Evolutionary conservation across 129 eudicot genomes (phyloP).

Genomic region (Artemisia tridentata): DNA sequence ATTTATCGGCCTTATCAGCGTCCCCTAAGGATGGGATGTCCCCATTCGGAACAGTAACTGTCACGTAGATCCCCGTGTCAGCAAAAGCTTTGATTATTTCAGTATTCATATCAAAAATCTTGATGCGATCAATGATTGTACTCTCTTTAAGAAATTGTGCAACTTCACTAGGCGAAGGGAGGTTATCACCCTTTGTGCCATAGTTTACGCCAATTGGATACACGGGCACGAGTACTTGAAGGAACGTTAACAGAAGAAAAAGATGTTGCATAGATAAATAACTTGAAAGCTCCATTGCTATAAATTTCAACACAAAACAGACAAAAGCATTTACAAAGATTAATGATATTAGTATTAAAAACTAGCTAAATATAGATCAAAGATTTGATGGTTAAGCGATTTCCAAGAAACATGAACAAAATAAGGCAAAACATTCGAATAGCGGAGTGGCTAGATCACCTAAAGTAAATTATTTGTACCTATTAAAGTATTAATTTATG

Average conservation of each 20-base stretch:
- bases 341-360: conserved; percentile 7
- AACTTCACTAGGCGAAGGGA: conserved; percentile 53
- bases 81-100: conserved; percentile 51
- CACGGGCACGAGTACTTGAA: conserved; percentile 13
- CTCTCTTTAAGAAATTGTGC: conserved; percentile 41
- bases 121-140: conserved; percentile 50
- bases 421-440: conserved; percentile 4
- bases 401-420: conserved; percentile 16
- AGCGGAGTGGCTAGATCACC: background rate
- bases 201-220: conserved; percentile 55
- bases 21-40: conserved; percentile 43
- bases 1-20: conserved; percentile 35
- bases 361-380: conserved; percentile 29
- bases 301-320: background rate
- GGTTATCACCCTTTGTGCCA: conserved; percentile 58
- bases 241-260: conserved; percentile 11
- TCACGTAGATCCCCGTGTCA: conserved; percentile 40
- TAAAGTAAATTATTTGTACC: too few species aligned
- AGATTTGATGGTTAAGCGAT: conserved; percentile 24
- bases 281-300: conserved; percentile 25
- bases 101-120: conserved; percentile 54
- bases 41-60: conserved; percentile 47
- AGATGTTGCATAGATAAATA: background rate
- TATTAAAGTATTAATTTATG: too few species aligned
- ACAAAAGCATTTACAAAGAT: conserved; percentile 1